These are phyloP conservation scores for Haplosporangium sp. DNA, from an alignment of 371 early-diverging fungal genomes.

Conservation along the genomic window DNA sequence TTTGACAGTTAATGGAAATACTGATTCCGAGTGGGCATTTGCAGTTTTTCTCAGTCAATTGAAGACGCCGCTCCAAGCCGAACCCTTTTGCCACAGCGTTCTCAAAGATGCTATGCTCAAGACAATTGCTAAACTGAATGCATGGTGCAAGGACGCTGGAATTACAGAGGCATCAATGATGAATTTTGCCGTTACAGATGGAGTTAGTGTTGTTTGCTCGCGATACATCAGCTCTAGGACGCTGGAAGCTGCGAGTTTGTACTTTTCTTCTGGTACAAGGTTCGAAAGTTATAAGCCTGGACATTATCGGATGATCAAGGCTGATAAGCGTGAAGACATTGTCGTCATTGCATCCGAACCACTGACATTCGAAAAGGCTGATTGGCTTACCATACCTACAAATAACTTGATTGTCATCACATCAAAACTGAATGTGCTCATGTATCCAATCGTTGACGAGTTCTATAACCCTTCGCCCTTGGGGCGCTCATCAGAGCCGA, in stretches of 20 bases:
- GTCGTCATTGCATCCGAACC: slow-evolving; percentile 91
- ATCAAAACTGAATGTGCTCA: slow-evolving; percentile 80
- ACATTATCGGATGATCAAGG: slow-evolving; percentile 86
- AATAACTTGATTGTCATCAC: slow-evolving; percentile 85
- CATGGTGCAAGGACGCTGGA: slow-evolving; percentile 76
- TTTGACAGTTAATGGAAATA: slow-evolving; percentile 82
- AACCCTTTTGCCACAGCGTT: slow-evolving; percentile 60
- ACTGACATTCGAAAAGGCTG: slow-evolving; percentile 85
- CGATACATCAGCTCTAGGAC: slow-evolving; percentile 79
- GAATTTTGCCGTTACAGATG: slow-evolving; percentile 92
- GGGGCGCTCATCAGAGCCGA: slow-evolving; percentile 27
- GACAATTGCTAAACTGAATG: slow-evolving; percentile 80
- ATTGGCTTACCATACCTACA: slow-evolving; percentile 90
- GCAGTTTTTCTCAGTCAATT: slow-evolving; percentile 82
- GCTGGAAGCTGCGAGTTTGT: slow-evolving; percentile 84
- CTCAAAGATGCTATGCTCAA: slow-evolving; percentile 82
- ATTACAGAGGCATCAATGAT: slow-evolving; percentile 80
- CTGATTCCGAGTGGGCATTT: slow-evolving; percentile 91
- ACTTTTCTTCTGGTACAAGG: slow-evolving; percentile 81
- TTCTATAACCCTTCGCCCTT: slow-evolving; percentile 59
- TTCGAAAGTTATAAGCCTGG: slow-evolving; percentile 78
- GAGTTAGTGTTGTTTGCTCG: slow-evolving; percentile 83
- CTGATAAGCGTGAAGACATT: slow-evolving; percentile 86
- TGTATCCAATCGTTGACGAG: slow-evolving; percentile 84
- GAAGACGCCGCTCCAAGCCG: slow-evolving; percentile 42